These are phyloP conservation scores for Geotrichum klebahnii DNA, from an alignment of 1,139 yeast species.

Conservation along the genomic window DNA sequence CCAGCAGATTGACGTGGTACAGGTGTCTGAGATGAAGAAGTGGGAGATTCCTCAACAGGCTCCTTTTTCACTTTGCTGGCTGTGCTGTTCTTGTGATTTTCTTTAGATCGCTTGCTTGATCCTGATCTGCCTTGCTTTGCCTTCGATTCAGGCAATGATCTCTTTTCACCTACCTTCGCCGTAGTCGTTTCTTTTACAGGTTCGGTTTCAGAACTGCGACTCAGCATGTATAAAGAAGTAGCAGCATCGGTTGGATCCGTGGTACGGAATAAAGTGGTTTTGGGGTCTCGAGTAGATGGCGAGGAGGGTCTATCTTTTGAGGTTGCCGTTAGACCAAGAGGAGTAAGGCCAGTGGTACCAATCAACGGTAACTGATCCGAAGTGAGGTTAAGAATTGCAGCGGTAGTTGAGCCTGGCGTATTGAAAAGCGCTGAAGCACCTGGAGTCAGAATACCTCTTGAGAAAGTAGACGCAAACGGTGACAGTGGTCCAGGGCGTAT, in stretches of 20 bases:
- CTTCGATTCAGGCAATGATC: slow-evolving; percentile 5
- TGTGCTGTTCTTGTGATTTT: neutral
- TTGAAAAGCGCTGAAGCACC: slow-evolving; percentile 39
- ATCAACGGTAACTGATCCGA: slow-evolving; percentile 18
- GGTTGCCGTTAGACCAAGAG: slow-evolving; percentile 11
- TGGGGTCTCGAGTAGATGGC: neutral
- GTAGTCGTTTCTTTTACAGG: neutral
- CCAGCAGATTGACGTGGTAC: neutral
- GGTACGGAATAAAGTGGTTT: neutral
- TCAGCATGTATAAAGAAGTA: slow-evolving; percentile 20
- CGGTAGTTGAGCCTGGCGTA: slow-evolving; percentile 42
- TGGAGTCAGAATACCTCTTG: slow-evolving; percentile 26
- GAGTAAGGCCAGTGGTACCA: slow-evolving; percentile 18
- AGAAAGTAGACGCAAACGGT: slow-evolving; percentile 21
- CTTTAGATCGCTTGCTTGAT: neutral
- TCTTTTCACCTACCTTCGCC: neutral
- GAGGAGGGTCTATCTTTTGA: slow-evolving; percentile 13
- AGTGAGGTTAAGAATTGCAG: slow-evolving; percentile 36
- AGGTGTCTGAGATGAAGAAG: neutral
- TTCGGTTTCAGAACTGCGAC: slow-evolving; percentile 13
- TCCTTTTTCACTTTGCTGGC: neutral
- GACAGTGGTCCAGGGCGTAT: slow-evolving; percentile 36
- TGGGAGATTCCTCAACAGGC: neutral
- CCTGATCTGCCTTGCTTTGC: slow-evolving; percentile 1
- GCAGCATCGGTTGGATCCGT: slow-evolving; percentile 20